Evolutionary conservation across 2,329 filamentous ascomycete species (phyloP).

Genomic region (Fusarium sp.): DNA sequence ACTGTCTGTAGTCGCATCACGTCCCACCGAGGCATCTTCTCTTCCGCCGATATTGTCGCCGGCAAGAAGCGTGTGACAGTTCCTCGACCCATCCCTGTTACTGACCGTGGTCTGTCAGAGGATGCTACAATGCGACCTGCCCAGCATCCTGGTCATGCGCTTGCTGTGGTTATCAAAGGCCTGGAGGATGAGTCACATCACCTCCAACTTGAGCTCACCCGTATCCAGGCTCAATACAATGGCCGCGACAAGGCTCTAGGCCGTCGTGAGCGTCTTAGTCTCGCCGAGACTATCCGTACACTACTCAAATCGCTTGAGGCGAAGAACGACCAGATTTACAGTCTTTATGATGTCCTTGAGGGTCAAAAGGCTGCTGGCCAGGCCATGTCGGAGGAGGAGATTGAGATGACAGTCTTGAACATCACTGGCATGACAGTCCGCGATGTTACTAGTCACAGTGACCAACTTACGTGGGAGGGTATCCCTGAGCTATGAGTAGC

Average conservation of each 20-base stretch:
- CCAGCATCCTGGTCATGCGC: conserved; percentile 77
- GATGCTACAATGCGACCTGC: conserved; percentile 73
- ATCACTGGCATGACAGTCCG: conserved; percentile 63
- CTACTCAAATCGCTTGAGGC: conserved; percentile 75
- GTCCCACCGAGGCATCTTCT: conserved; percentile 57
- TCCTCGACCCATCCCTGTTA: conserved; percentile 74
- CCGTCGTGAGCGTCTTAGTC: conserved; percentile 71
- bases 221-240: conserved; percentile 73
- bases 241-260: conserved; percentile 75
- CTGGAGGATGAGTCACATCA: conserved; percentile 84
- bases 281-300: conserved; percentile 72
- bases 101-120: conserved; percentile 68
- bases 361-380: conserved; percentile 77
- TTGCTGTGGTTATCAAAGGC: conserved; percentile 86
- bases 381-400: conserved; percentile 71
- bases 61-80: conserved; percentile 72
- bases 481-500: conserved; percentile 50
- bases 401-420: conserved; percentile 73
- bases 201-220: conserved; percentile 76
- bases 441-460: conserved; percentile 55
- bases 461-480: conserved; percentile 60
- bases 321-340: conserved; percentile 85
- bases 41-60: conserved; percentile 54
- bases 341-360: conserved; percentile 85
- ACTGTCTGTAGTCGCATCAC: conserved; percentile 69